Conservation (phyloP, 1,284 basidiomycete genomes). For the Boletellus dicymbophilus region DNA sequence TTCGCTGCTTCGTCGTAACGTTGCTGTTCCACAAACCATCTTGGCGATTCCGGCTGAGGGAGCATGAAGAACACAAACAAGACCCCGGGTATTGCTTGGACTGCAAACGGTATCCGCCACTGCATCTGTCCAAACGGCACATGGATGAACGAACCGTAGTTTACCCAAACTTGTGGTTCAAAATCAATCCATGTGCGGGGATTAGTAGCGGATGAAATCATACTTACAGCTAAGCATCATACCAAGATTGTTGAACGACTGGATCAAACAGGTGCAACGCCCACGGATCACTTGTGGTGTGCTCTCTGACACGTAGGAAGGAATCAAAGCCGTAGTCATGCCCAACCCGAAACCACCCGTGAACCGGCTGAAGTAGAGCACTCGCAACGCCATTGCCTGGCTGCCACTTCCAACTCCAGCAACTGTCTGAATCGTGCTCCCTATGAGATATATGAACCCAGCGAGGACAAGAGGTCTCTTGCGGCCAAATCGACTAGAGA, state of each 20-base stretch:
- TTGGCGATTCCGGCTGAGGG: slow-evolving; percentile 58
- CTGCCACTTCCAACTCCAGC: slow-evolving; percentile 45
- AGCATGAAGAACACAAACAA: slow-evolving; percentile 48
- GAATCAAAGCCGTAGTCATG: slow-evolving; percentile 55
- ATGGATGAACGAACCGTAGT: slow-evolving; percentile 42
- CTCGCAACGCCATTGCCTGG: slow-evolving; percentile 37
- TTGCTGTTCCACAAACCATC: slow-evolving; percentile 60
- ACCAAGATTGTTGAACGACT: slow-evolving; percentile 51
- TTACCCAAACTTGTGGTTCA: slow-evolving; percentile 44
- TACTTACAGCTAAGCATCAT: slow-evolving; percentile 53
- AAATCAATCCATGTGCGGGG: slow-evolving; percentile 1
- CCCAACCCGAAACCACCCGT: slow-evolving; percentile 50
- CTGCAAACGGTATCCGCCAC: slow-evolving; percentile 58
- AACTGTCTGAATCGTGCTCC: slow-evolving; percentile 53
- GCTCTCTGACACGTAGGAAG: slow-evolving; percentile 60
- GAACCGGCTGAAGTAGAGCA: slow-evolving; percentile 52
- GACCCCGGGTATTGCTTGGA: slow-evolving; percentile 55
- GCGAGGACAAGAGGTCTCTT: slow-evolving; percentile 50
- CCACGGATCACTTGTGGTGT: slow-evolving; percentile 57
- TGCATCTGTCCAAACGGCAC: slow-evolving; percentile 40
- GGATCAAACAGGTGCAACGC: slow-evolving; percentile 56
- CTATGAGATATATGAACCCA: slow-evolving; percentile 56
- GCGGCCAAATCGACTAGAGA: slow-evolving; percentile 45
- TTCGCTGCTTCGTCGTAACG: slow-evolving; percentile 51
- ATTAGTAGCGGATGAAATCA: background rate